These are phyloP conservation scores for Plectosphaerella plurivora DNA, from an alignment of 2,329 filamentous ascomycete genomes.

Conservation along the genomic window DNA sequence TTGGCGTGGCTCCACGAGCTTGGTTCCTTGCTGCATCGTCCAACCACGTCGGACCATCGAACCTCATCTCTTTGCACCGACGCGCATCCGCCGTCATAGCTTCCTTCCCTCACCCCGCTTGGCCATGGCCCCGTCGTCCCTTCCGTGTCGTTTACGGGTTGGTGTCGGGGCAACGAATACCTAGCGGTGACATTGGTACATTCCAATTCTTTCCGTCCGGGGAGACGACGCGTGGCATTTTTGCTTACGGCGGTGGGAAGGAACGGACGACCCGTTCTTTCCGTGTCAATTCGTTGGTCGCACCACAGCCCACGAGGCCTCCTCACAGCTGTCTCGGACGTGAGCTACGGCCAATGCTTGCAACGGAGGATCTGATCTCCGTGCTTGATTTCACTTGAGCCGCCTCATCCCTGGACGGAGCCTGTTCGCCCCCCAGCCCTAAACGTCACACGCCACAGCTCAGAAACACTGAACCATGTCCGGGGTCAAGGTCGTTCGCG, in stretches of 20 bases:
- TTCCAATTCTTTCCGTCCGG: not conserved
- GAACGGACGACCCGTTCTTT: too few species aligned
- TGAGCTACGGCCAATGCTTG: not conserved
- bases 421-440: conserved; percentile 5
- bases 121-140: not conserved
- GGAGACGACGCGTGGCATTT: conserved; percentile 10
- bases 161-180: not conserved
- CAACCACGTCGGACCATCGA: conserved; percentile 2
- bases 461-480: conserved; percentile 3
- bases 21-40: conserved; percentile 5
- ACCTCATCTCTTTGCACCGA: not conserved
- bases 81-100: conserved; percentile 5
- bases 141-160: conserved; percentile 4
- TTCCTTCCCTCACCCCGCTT: conserved; percentile 3
- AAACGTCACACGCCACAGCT: conserved; percentile 12
- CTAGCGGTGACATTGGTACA: not conserved
- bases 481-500: conserved; percentile 1
- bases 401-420: too few species aligned
- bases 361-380: too few species aligned
- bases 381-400: too few species aligned
- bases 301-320: too few species aligned
- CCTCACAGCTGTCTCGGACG: too few species aligned
- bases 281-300: too few species aligned
- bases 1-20: conserved; percentile 8
- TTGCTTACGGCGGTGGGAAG: too few species aligned